Evolutionary conservation across 2,329 filamentous ascomycete genomes (phyloP).

Genomic region (Ophidiomyces ophidiicola): DNA sequence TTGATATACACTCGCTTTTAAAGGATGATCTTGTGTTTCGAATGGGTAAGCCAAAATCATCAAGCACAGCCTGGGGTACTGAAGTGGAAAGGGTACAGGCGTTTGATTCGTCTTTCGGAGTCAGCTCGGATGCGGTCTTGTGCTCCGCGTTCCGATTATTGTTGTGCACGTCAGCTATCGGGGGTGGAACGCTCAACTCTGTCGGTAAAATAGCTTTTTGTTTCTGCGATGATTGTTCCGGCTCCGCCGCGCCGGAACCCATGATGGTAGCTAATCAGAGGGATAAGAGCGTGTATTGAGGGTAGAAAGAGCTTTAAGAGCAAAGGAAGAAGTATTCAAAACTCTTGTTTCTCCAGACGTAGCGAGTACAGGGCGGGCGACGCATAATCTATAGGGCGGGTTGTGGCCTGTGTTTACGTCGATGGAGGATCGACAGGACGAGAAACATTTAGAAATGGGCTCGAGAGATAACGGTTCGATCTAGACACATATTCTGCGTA

Average conservation of each 20-base stretch:
- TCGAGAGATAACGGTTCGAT: no score
- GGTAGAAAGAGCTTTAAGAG: not conserved
- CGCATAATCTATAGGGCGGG: slow-evolving; percentile 5
- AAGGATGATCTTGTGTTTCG: slow-evolving; percentile 6
- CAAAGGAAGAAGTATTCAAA: slow-evolving; percentile 7
- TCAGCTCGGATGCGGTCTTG: not conserved
- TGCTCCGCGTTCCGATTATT: slow-evolving; percentile 1
- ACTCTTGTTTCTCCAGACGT: slow-evolving; percentile 6
- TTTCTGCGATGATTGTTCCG: not conserved
- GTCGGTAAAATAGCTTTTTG: not conserved
- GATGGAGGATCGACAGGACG: not conserved
- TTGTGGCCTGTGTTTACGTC: not conserved
- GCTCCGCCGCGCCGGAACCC: slow-evolving; percentile 1
- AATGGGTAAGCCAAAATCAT: slow-evolving; percentile 14
- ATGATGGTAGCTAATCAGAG: not conserved
- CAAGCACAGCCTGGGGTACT: slow-evolving; percentile 7
- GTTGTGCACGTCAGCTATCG: slow-evolving; percentile 7
- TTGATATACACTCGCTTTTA: not conserved
- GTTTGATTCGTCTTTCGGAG: no score
- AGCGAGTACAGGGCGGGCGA: not conserved
- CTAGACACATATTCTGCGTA: no score
- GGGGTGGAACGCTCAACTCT: slow-evolving; percentile 1
- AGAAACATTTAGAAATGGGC: no score
- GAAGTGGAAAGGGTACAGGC: no score
- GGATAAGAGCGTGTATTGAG: not conserved